These are phyloP conservation scores for Claviceps monticola DNA, from an alignment of 2,329 filamentous ascomycete species.

Conservation along the genomic window DNA sequence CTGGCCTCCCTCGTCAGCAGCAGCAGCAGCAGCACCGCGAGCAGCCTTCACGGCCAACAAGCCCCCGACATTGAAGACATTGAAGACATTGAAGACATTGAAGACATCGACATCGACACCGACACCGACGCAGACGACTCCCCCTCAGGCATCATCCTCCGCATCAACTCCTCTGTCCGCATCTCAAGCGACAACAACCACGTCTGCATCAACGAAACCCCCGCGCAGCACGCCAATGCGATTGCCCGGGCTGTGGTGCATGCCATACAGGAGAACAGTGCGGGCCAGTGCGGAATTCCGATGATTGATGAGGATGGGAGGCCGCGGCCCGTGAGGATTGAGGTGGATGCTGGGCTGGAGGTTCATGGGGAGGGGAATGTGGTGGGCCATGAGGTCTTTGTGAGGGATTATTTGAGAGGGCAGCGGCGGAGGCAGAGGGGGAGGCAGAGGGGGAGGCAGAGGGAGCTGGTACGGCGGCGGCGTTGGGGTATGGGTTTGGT, in stretches of 20 bases:
- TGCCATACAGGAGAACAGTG: constrained; percentile 28
- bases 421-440: background rate
- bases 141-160: constrained; percentile 27
- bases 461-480: constrained; percentile 5
- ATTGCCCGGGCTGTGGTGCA: constrained; percentile 31
- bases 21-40: background rate
- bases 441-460: too few relatives aligned
- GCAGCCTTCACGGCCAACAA: background rate
- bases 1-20: background rate
- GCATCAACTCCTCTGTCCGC: constrained; percentile 33
- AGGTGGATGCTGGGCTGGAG: constrained; percentile 31
- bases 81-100: too few relatives aligned
- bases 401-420: constrained; percentile 14
- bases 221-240: constrained; percentile 24
- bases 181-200: constrained; percentile 36
- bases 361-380: constrained; percentile 31
- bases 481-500: too few relatives aligned
- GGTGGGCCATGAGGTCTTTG: constrained; percentile 21
- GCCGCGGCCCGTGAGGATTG: constrained; percentile 26
- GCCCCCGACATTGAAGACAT: background rate
- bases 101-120: background rate
- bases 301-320: constrained; percentile 32
- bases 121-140: background rate
- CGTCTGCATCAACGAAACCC: constrained; percentile 26
- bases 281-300: constrained; percentile 25